Conservation (phyloP, 192 early-diverging fungal genomes). For the Mortierella claussenii region DNA sequence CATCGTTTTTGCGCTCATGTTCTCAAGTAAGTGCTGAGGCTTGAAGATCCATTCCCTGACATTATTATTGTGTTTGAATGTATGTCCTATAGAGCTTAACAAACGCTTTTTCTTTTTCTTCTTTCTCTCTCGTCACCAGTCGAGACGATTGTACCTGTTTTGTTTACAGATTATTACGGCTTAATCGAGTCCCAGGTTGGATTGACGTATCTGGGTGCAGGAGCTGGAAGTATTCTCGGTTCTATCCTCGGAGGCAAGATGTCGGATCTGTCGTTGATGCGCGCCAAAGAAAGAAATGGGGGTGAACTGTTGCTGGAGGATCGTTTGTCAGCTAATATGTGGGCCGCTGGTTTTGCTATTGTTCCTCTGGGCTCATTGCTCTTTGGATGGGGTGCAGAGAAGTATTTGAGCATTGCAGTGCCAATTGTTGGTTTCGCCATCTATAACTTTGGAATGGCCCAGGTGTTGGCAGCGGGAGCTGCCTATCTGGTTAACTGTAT, state of each 20-base stretch:
- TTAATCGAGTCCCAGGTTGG: slow-evolving; percentile 32
- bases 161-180: slow-evolving; percentile 24
- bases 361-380: slow-evolving; percentile 57
- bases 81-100: too few relatives aligned
- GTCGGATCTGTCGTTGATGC: slow-evolving; percentile 53
- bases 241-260: slow-evolving; percentile 51
- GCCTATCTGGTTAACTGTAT: slow-evolving; percentile 59
- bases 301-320: slow-evolving; percentile 54
- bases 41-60: not conserved
- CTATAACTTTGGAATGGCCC: slow-evolving; percentile 59
- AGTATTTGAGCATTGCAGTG: slow-evolving; percentile 44
- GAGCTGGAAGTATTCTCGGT: slow-evolving; percentile 56
- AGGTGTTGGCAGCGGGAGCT: slow-evolving; percentile 50
- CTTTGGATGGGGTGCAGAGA: slow-evolving; percentile 58
- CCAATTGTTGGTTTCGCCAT: slow-evolving; percentile 59
- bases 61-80: not conserved
- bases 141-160: slow-evolving; percentile 29
- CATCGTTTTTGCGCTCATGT: slow-evolving; percentile 62
- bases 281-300: slow-evolving; percentile 32
- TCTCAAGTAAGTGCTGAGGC: slow-evolving; percentile 39
- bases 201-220: slow-evolving; percentile 50
- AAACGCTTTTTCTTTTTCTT: not conserved
- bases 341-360: slow-evolving; percentile 53
- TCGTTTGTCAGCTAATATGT: slow-evolving; percentile 55
- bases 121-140: slow-evolving; percentile 6